Base-by-base conservation (phyloP, 441 rosid genomes). In the Gossypium trilobum region DNA sequence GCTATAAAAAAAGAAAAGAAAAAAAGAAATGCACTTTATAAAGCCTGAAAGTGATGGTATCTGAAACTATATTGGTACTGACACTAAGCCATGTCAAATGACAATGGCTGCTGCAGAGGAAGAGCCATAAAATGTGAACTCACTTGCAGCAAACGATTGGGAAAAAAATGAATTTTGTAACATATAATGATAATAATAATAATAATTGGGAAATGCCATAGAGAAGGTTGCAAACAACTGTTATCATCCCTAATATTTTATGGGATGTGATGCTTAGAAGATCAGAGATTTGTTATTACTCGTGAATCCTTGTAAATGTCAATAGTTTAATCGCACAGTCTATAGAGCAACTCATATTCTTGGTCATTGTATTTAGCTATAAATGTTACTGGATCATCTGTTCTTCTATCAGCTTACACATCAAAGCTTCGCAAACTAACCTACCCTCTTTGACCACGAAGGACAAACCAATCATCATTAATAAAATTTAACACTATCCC, bases 231-330 rank as follows among this genome's bases (percentile, higher is more conserved):
- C 59, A 55, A 54, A 8, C 4, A 22, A 22, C 29, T 10, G 9
- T 23, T 22, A 22, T 56, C 31, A 11, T 56, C 31, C 61, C 6
- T 11, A 6, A 17, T 57, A 11, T 57, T 57, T 11, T 23, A 52
- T 17, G 57, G 62, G 33, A 57, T 11, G 62, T 4, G 2, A 46
- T 82, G 58, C 48, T 36, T 22, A 73, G 78, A 54, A 68, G 19
- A 68, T 55, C 55, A 36, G 36, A 65, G 58, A 25, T 63, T 14
- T 4, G 57, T 48, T 55, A 0, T 62, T 10, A 2, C 22, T 4
- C 19, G 10, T 62, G 57, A 16, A 71, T 76, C 69, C 56, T 68
- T 81, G 85, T 82, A 84, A 73, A 82, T 78, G 78, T 72, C 65
- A 17, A 71, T 31, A 68, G 55, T 55, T 23, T 4, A 73, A 70